Conservation (phyloP, 352 stramenopile species). For the Phytophthora kernoviae region DNA sequence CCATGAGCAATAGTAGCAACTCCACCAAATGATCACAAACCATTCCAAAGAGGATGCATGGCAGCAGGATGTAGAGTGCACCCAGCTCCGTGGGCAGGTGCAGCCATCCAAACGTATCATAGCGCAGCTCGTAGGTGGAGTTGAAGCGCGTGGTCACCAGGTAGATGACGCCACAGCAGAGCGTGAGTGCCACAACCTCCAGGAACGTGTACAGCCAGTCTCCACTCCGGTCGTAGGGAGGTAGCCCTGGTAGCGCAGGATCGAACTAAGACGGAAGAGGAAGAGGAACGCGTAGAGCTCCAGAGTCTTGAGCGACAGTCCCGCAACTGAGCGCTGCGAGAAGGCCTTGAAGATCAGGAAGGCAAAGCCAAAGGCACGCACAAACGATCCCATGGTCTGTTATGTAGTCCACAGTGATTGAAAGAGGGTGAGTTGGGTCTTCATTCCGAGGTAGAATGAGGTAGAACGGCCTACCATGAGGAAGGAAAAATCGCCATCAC, state of each 20-base stretch:
- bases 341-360: slow-evolving; percentile 96
- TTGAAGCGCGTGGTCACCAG: slow-evolving; percentile 94
- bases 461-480: slow-evolving; percentile 85
- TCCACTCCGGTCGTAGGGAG: slow-evolving; percentile 92
- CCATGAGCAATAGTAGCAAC: background rate
- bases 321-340: slow-evolving; percentile 90
- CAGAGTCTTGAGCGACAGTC: slow-evolving; percentile 97
- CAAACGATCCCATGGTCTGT: slow-evolving; percentile 91
- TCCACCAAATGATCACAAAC: slow-evolving; percentile 29
- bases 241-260: slow-evolving; percentile 98
- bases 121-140: slow-evolving; percentile 94
- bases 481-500: slow-evolving; percentile 98
- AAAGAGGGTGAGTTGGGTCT: slow-evolving; percentile 3
- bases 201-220: slow-evolving; percentile 99
- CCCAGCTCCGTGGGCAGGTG: slow-evolving; percentile 86
- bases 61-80: slow-evolving; percentile 84
- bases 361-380: slow-evolving; percentile 89
- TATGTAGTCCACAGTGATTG: background rate
- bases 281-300: slow-evolving; percentile 97
- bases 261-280: slow-evolving; percentile 96
- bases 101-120: slow-evolving; percentile 95
- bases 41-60: slow-evolving; percentile 89
- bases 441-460: background rate
- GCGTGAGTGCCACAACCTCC: slow-evolving; percentile 91
- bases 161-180: slow-evolving; percentile 91